Base-by-base conservation (phyloP, 306 rosid genomes). In the Cucumis cinereus region DNA sequence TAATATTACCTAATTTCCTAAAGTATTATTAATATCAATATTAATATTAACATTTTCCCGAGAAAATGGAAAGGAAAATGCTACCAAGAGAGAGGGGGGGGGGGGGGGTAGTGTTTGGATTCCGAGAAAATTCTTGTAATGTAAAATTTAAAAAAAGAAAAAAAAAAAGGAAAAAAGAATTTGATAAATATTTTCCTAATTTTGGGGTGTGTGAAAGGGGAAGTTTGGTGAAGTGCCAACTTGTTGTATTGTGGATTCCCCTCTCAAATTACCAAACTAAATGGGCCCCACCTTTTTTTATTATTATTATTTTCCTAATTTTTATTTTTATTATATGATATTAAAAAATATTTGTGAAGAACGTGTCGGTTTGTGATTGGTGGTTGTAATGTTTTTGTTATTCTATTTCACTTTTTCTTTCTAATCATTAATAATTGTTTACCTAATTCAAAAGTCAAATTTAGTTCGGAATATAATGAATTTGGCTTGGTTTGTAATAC, bases 41-140 rank as follows among this genome's bases (percentile, higher is more conserved):
- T 67, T 8, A 71, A 63, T 84, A 61, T 85, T 83, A 81, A 89
- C 69, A 82, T 76, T 86, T 76, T 87, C 88, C 86, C 83, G 88
- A 83, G 85, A 82, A 84, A 89, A 87, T 81, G 89, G 87, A 84
- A 84, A 83, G 58, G 81, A 79, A 79, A 76, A 77, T 47, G 30
- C 26, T 53, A 81, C 75, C 71, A 59, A 79, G 61, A 81, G 38
- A 73, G 77, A 76, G 56, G 76, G 60, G 54, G 8, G 16, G 3
- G 53, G 22, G 28, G 0, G 7, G 23, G 70, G 47, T 14, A 77
- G 89, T 86, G 91, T 85, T 88, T 83, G 93, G 89, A 82, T 84
- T 81, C 81, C 82, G 47, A 69, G 80, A 83, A 75, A 78, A 79
- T 68, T 84, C 68, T 63, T 63, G 71, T 63, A 63, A 63, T 35